Base-by-base conservation (phyloP, 78 protist genomes). In the Emiliania huxleyi region DNA sequence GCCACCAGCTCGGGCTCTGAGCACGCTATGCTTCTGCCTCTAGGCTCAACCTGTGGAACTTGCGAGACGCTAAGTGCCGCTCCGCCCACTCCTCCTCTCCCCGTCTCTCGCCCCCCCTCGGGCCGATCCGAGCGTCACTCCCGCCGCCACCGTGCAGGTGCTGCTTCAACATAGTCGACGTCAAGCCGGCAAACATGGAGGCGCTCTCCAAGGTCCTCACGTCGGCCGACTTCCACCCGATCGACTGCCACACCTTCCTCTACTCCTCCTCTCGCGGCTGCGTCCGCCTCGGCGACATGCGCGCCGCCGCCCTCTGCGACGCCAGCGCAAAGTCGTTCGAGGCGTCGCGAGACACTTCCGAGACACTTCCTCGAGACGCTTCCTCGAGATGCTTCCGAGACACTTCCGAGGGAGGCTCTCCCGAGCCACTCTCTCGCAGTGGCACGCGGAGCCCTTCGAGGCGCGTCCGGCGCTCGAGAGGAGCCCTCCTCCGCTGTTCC, bases 21-120 rank as follows among this genome's bases (percentile, higher is more conserved):
- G n/a, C n/a, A n/a, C n/a, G n/a, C n/a, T n/a, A n/a, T n/a, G n/a
- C n/a, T n/a, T n/a, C n/a, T n/a, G n/a, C n/a, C n/a, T n/a, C n/a
- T n/a, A n/a, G 99, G 23, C 96, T 99, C 73, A 98, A 99, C 85
- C 92, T 99, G 29, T 99, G 99, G 99, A 95, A 98, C 91, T 87
- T 98, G 25, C 90, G 69, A 29, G 91, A 45, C 77, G 69, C n/a
- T n/a, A 73, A 18, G 91, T n/a, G n/a, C n/a, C n/a, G n/a, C n/a
- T n/a, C n/a, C n/a, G n/a, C n/a, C n/a, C n/a, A n/a, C n/a, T n/a
- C n/a, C n/a, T n/a, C n/a, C n/a, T n/a, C n/a, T n/a, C n/a, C n/a
- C n/a, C n/a, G n/a, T n/a, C n/a, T n/a, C n/a, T n/a, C n/a, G n/a
- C n/a, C n/a, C n/a, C n/a, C n/a, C n/a, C n/a, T n/a, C n/a, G n/a